Evolutionary conservation across 306 rosid species (phyloP).

Genomic region (Dalbergia oliveri): DNA sequence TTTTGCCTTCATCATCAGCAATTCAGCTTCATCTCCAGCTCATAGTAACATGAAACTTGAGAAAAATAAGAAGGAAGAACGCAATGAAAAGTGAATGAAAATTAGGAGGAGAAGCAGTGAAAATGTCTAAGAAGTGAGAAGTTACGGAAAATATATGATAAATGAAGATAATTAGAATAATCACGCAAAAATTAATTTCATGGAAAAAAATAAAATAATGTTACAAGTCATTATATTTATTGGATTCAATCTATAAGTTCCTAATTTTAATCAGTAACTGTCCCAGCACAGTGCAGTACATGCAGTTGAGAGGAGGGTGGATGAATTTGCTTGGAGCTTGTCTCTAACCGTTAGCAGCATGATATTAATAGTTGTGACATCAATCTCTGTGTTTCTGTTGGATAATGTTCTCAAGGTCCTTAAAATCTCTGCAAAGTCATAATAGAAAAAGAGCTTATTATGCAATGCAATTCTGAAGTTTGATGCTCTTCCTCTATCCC

Average conservation of each 20-base stretch:
- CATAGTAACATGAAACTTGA: too few species aligned
- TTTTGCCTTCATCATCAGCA: background rate
- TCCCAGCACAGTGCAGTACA: background rate
- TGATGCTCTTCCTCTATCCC: too few species aligned
- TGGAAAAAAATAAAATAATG: background rate
- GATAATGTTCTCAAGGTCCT: conserved; percentile 9
- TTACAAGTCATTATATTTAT: too few species aligned
- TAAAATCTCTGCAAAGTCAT: background rate
- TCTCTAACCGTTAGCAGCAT: background rate
- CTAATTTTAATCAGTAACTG: conserved; percentile 21
- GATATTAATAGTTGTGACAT: background rate
- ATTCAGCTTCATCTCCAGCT: too few species aligned
- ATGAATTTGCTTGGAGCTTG: conserved; percentile 13
- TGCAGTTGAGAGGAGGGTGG: conserved; percentile 16
- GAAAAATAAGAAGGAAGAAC: background rate
- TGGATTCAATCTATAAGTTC: background rate
- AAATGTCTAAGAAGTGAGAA: background rate
- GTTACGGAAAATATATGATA: background rate
- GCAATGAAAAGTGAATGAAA: background rate
- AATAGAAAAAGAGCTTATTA: background rate
- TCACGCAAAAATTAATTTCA: background rate
- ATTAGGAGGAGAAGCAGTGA: background rate
- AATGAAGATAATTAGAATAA: background rate
- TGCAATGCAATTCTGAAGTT: background rate
- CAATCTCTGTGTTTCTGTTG: conserved; percentile 11